These are phyloP conservation scores for Talinum fruticosum DNA, from an alignment of 148 eudicot species.

Conservation along the genomic window DNA sequence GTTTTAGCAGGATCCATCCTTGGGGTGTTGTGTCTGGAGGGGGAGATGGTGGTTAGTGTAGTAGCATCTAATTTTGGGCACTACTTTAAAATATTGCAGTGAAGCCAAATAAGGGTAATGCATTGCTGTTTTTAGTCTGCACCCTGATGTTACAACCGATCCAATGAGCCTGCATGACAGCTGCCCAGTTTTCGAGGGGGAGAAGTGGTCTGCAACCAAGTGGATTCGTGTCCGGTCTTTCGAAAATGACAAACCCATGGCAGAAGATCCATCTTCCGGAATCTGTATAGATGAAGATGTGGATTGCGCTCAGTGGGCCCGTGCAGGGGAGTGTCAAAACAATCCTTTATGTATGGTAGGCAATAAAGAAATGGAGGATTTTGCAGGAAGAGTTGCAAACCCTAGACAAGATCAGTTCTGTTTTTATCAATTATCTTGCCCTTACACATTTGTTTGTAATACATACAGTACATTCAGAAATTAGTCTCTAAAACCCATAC, in stretches of 20 bases:
- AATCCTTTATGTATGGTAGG: constrained; percentile 82
- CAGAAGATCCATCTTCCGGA: constrained; percentile 12
- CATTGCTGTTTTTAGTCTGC: constrained; percentile 80
- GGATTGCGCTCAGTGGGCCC: constrained; percentile 65
- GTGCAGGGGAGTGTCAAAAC: constrained; percentile 70
- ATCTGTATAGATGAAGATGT: constrained; percentile 53
- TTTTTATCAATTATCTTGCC: not conserved
- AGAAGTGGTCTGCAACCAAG: constrained; percentile 95
- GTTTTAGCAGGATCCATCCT: too few species aligned
- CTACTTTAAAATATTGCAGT: constrained; percentile 65
- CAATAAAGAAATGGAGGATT: constrained; percentile 30
- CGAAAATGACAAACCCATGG: constrained; percentile 24
- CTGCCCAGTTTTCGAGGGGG: constrained; percentile 92
- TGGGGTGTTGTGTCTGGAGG: too few species aligned
- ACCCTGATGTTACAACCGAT: constrained; percentile 61
- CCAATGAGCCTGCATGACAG: constrained; percentile 71
- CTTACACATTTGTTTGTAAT: not conserved
- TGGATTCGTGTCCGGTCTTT: constrained; percentile 89
- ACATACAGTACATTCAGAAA: not conserved
- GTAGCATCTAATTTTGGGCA: too few species aligned
- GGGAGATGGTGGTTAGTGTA: too few species aligned
- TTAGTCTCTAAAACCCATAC: too few species aligned
- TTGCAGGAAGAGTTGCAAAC: constrained; percentile 79
- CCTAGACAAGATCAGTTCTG: not conserved
- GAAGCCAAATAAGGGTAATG: constrained; percentile 83